A percentile compares a stretch with the other conserved stretches of the same genome.
Conservation (phyloP, 164 flowering plant species). For the Nelumbo lutea region DNA sequence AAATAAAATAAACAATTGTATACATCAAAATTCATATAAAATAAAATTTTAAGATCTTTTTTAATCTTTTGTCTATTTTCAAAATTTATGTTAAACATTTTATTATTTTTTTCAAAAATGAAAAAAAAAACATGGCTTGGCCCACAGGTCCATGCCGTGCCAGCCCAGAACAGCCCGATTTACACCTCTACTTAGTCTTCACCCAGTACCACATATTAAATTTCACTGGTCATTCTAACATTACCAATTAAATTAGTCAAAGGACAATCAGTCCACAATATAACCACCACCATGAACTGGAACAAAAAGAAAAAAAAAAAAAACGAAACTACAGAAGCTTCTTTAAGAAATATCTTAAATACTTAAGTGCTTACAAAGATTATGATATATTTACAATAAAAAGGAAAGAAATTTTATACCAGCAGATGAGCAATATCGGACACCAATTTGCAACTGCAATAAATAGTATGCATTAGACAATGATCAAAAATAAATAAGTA, state of each 20-base stretch:
- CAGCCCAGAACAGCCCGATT: too few species aligned
- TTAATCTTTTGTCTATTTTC: too few species aligned
- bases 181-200: too few species aligned
- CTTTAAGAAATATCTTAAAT: not conserved
- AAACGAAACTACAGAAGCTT: not conserved
- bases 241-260: not conserved
- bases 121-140: too few species aligned
- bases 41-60: too few species aligned
- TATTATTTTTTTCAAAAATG: too few species aligned
- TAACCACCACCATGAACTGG: not conserved
- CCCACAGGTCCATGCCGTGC: too few species aligned
- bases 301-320: not conserved
- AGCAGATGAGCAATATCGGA: slow-evolving; percentile 53
- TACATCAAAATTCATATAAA: too few species aligned
- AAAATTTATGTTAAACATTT: too few species aligned
- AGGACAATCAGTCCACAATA: not conserved
- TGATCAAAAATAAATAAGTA: not conserved
- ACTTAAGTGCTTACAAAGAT: not conserved
- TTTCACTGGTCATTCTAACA: not conserved
- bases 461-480: slow-evolving; percentile 15
- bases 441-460: slow-evolving; percentile 45
- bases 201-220: not conserved
- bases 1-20: too few species aligned
- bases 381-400: not conserved
- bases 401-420: slow-evolving; percentile 32